Conservation (phyloP, 805 yeast genomes). For the Brettanomyces anomalus region DNA sequence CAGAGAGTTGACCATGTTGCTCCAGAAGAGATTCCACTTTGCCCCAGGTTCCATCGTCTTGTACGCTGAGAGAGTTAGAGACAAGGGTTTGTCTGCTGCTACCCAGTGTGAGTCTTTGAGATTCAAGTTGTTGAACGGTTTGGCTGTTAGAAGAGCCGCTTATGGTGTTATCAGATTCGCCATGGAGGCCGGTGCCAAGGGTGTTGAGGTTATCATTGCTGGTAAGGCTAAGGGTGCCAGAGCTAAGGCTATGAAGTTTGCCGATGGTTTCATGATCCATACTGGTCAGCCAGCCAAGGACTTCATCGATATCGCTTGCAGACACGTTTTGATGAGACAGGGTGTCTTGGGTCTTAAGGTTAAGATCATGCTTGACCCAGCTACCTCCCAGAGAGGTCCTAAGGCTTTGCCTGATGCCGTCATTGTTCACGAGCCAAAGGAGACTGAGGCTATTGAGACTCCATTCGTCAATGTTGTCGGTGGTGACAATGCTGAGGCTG, state of each 20-base stretch:
- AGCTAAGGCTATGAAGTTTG: constrained; percentile 99
- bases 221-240: constrained; percentile 99
- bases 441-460: constrained; percentile 71
- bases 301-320: constrained; percentile 97
- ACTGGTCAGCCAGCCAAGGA: constrained; percentile 99
- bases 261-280: constrained; percentile 99
- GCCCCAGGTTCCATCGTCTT: constrained; percentile 87
- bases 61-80: constrained; percentile 98
- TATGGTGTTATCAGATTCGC: constrained; percentile 99
- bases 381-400: constrained; percentile 76
- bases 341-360: constrained; percentile 99
- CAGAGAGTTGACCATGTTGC: constrained; percentile 94
- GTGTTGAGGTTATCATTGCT: constrained; percentile 99
- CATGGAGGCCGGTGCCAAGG: constrained; percentile 99
- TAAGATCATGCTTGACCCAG: constrained; percentile 99
- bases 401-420: constrained; percentile 93
- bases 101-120: constrained; percentile 99
- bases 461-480: constrained; percentile 78
- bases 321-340: constrained; percentile 99
- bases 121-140: constrained; percentile 96
- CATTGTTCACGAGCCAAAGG: constrained; percentile 89
- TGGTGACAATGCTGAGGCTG: constrained; percentile 39
- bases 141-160: constrained; percentile 99
- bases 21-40: constrained; percentile 98
- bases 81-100: constrained; percentile 98